These are phyloP conservation scores for Selaginella moellendorffii DNA, from an alignment of 75 land plant species.

Conservation along the genomic window DNA sequence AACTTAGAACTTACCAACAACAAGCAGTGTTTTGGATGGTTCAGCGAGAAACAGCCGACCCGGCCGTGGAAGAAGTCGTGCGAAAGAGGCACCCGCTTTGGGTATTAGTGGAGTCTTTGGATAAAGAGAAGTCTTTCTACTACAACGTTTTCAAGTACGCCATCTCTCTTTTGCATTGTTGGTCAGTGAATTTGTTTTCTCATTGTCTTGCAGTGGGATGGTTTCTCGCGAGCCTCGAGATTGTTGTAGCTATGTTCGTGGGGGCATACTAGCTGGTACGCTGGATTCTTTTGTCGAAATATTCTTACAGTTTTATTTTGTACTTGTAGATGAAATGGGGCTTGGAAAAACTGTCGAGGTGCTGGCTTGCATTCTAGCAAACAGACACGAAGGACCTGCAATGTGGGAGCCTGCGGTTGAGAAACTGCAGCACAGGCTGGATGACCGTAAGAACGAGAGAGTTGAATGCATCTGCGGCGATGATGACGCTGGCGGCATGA, in stretches of 20 bases:
- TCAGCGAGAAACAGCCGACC: constrained; percentile 36
- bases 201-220: constrained; percentile 52
- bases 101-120: constrained; percentile 40
- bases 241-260: constrained; percentile 34
- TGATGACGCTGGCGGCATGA: constrained; percentile 43
- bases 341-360: constrained; percentile 95
- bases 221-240: constrained; percentile 40
- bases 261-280: constrained; percentile 97
- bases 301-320: no score
- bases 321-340: constrained; percentile 89
- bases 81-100: constrained; percentile 36
- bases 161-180: constrained; percentile 4
- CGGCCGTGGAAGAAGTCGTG: not conserved
- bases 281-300: not conserved
- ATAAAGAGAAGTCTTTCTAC: constrained; percentile 34
- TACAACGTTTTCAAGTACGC: constrained; percentile 84
- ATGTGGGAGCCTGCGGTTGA: constrained; percentile 4
- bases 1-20: constrained; percentile 79
- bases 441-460: constrained; percentile 42
- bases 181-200: not conserved
- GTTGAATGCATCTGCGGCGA: constrained; percentile 86
- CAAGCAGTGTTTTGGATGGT: constrained; percentile 96
- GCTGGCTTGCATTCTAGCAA: constrained; percentile 79
- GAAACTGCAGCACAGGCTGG: constrained; percentile 8
- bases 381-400: constrained; percentile 23